Percentiles rank a stretch among this genome's conserved stretches.
phyloP scores from a whole-genome alignment of 257 asterid species.

The Datura wrightii region DNA sequence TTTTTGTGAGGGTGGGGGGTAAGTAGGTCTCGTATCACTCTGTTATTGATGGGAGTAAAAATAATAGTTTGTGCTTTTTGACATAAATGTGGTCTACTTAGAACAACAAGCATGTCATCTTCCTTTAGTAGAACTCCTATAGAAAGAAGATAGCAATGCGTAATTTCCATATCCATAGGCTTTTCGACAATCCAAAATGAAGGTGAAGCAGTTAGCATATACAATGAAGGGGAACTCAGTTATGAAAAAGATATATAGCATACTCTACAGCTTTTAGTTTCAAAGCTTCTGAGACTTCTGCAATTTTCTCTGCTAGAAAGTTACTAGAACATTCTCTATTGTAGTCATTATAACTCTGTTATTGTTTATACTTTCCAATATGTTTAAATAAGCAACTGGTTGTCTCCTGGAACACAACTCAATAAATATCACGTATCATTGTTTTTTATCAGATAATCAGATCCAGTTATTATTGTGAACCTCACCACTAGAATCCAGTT shows the following conservation, averaged over 20 bases:
- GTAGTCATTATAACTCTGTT: not conserved
- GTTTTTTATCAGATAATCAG: not conserved
- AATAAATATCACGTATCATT: not conserved
- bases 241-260: not conserved
- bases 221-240: not conserved
- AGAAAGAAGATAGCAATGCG: not conserved
- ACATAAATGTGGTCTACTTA: not conserved
- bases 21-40: not conserved
- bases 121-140: constrained; percentile 1
- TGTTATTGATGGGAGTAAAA: not conserved
- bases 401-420: not conserved
- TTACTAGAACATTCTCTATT: not conserved
- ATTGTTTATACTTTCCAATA: constrained; percentile 17
- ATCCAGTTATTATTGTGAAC: not conserved
- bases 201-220: constrained; percentile 4
- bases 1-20: not conserved
- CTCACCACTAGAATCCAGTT: not conserved
- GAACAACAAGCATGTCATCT: not conserved
- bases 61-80: constrained; percentile 15
- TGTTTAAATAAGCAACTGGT: not conserved
- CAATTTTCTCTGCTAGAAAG: not conserved
- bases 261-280: not conserved
- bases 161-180: not conserved
- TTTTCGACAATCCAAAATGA: not conserved
- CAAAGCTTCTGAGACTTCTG: constrained; percentile 21